Percentiles rank a stretch among this genome's conserved stretches.
phyloP scores from a whole-genome alignment of 2,329 filamentous ascomycete genomes.

The Aciculosporium take region DNA sequence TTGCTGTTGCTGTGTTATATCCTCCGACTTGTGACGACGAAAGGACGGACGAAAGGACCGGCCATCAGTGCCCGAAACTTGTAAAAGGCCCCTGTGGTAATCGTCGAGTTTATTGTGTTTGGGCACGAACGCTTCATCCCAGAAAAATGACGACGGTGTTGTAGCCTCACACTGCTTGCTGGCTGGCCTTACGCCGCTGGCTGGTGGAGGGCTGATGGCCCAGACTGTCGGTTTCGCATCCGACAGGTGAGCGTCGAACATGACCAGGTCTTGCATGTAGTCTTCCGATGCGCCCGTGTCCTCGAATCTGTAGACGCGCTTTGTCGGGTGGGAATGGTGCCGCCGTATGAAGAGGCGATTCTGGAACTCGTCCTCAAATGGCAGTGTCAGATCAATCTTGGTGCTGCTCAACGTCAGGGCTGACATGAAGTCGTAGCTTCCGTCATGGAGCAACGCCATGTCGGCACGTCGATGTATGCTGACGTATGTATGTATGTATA shows the following conservation, averaged over 20 bases:
- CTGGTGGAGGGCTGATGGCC: background rate
- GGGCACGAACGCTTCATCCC: background rate
- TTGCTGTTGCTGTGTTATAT: background rate
- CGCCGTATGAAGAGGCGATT: background rate
- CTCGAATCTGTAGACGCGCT: too few relatives aligned
- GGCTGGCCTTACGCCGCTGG: background rate
- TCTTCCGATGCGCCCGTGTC: background rate
- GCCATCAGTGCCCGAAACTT: background rate
- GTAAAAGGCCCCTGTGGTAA: constrained; percentile 2
- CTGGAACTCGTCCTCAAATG: constrained; percentile 3
- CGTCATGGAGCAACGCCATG: background rate
- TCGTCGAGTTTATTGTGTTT: background rate
- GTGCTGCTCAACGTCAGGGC: background rate
- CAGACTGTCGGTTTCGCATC: background rate
- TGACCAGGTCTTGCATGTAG: background rate
- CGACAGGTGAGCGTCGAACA: background rate
- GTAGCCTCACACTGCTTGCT: background rate
- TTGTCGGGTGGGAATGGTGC: background rate
- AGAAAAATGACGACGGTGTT: background rate
- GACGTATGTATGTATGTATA: too few relatives aligned
- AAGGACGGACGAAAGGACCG: background rate
- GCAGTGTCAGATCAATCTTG: constrained; percentile 1
- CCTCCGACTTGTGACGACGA: background rate
- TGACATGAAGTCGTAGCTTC: constrained; percentile 1
- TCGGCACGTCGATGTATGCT: too few relatives aligned